Percentiles rank a stretch among this genome's conserved stretches.
Conservation (phyloP, 495 filamentous ascomycete species). For the Aspergillus heteromorphus region DNA sequence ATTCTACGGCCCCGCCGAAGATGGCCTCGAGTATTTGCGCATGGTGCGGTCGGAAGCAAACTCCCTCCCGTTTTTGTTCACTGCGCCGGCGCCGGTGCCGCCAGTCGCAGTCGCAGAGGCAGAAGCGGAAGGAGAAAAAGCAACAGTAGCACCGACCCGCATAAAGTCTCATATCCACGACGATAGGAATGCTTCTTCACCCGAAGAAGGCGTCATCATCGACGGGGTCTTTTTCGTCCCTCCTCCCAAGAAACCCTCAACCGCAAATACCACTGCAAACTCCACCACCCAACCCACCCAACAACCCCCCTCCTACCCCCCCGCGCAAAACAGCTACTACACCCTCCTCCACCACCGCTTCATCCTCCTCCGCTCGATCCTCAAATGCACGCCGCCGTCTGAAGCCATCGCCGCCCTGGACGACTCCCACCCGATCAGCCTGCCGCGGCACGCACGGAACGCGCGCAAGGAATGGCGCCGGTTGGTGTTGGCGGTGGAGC, state of each 20-base stretch:
- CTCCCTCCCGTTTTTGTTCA: slow-evolving; percentile 60
- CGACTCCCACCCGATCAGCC: slow-evolving; percentile 50
- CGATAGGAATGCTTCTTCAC: too few relatives aligned
- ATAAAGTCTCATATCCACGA: neutral
- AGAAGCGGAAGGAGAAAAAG: too few relatives aligned
- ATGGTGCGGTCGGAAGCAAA: slow-evolving; percentile 75
- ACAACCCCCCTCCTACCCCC: slow-evolving; percentile 31
- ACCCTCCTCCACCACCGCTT: slow-evolving; percentile 57
- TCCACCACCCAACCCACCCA: neutral
- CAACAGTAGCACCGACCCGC: slow-evolving; percentile 12
- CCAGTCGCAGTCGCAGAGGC: too few relatives aligned
- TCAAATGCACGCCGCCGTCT: slow-evolving; percentile 51
- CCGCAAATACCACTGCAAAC: neutral
- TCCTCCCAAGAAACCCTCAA: neutral
- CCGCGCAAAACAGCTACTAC: slow-evolving; percentile 59
- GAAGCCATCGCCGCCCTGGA: slow-evolving; percentile 47
- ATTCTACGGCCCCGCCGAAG: slow-evolving; percentile 46
- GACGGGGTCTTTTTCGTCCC: neutral
- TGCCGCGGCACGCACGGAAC: slow-evolving; percentile 39
- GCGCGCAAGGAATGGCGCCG: slow-evolving; percentile 45
- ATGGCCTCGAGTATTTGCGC: slow-evolving; percentile 70
- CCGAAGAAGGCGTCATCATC: neutral
- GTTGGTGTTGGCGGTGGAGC: slow-evolving; percentile 50
- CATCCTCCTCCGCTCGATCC: slow-evolving; percentile 48
- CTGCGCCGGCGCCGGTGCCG: too few relatives aligned